A percentile compares a stretch with the other conserved stretches of the same genome.
Conservation (phyloP, 2,329 filamentous ascomycete species). For the Teratosphaeriaceae sp. region DNA sequence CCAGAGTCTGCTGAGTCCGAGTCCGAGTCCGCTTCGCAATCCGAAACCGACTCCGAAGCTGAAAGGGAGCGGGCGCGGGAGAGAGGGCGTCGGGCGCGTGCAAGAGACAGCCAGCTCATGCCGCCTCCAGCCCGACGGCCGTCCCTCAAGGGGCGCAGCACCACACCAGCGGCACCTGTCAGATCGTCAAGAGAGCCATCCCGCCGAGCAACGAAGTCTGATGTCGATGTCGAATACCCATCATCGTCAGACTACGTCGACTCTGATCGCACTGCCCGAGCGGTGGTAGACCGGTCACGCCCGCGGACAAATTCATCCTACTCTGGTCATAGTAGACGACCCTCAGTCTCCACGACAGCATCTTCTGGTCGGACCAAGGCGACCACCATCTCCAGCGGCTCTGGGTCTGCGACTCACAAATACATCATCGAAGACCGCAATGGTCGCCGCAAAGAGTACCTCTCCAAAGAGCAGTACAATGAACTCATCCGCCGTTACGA, state of each 20-base stretch:
- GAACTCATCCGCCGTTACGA: constrained; percentile 13
- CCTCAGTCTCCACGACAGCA: constrained; percentile 26
- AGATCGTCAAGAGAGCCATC: constrained; percentile 6
- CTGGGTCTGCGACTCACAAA: constrained; percentile 13
- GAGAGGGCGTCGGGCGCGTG: neutral
- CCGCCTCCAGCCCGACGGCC: constrained; percentile 15
- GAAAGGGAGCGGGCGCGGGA: constrained; percentile 1
- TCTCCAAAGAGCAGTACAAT: constrained; percentile 19
- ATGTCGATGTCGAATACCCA: constrained; percentile 13
- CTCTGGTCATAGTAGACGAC: constrained; percentile 25
- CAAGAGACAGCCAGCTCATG: constrained; percentile 12
- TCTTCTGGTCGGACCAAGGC: constrained; percentile 26
- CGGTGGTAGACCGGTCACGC: constrained; percentile 13
- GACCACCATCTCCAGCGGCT: constrained; percentile 17
- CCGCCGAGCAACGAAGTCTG: constrained; percentile 14
- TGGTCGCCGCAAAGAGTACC: constrained; percentile 20
- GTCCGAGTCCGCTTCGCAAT: constrained; percentile 1
- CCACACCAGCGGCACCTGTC: constrained; percentile 5
- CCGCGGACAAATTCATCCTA: constrained; percentile 11
- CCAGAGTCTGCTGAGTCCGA: constrained; percentile 7
- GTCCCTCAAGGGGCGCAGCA: constrained; percentile 8
- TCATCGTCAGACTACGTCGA: constrained; percentile 18
- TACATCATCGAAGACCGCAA: constrained; percentile 20
- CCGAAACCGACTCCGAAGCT: constrained; percentile 6
- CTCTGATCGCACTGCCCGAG: constrained; percentile 20